Evolutionary conservation across 2,329 filamentous ascomycete genomes (phyloP).

Genomic region (Bipolaris zeicola): DNA sequence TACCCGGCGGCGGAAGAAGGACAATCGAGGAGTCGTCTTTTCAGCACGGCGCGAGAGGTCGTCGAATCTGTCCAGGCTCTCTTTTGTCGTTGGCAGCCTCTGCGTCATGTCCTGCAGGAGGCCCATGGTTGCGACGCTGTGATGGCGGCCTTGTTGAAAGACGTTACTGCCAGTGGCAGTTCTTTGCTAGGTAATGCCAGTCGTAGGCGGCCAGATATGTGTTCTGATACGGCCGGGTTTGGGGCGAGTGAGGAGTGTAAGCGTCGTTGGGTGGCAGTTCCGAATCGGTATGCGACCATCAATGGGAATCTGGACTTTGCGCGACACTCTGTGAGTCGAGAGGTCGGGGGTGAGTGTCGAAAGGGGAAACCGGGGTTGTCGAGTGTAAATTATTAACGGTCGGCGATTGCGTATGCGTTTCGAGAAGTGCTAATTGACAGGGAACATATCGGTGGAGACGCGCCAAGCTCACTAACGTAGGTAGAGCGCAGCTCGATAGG

Average conservation of each 20-base stretch:
- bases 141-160: conserved; percentile 14
- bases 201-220: conserved; percentile 9
- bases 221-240: neutral
- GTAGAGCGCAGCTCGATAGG: conserved; percentile 15
- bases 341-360: conserved; percentile 2
- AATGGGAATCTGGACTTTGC: conserved; percentile 10
- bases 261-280: conserved; percentile 10
- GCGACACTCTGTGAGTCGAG: conserved; percentile 1
- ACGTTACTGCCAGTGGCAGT: conserved; percentile 22
- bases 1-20: conserved; percentile 85
- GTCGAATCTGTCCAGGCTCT: conserved; percentile 51
- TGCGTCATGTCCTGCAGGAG: conserved; percentile 48
- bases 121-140: conserved; percentile 19
- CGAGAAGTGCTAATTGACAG: conserved; percentile 20
- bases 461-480: conserved; percentile 14
- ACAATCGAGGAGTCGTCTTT: conserved; percentile 61
- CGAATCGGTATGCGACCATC: conserved; percentile 13
- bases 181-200: conserved; percentile 19
- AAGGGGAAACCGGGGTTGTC: conserved; percentile 13
- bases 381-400: conserved; percentile 18
- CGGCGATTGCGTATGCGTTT: conserved; percentile 32
- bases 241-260: conserved; percentile 5
- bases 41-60: conserved; percentile 51
- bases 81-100: conserved; percentile 53
- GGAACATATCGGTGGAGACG: conserved; percentile 20